Evolutionary conservation across 2,329 filamentous ascomycete species (phyloP).

Genomic region (Talaromyces amestolkiae): DNA sequence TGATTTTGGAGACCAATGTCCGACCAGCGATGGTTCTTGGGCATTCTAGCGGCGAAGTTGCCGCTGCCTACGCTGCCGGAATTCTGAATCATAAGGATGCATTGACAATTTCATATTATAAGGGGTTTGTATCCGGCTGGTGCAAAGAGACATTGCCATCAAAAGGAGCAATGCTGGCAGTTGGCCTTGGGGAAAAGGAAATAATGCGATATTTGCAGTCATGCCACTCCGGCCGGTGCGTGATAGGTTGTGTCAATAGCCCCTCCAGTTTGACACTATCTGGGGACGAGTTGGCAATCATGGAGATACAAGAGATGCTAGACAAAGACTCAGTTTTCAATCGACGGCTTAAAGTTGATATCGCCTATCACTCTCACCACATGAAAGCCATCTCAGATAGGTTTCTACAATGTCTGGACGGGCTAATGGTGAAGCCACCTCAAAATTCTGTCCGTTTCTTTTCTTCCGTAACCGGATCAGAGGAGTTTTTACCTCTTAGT

Average conservation of each 20-base stretch:
- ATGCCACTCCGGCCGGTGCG: conserved; percentile 16
- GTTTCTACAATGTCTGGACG: not conserved
- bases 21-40: conserved; percentile 36
- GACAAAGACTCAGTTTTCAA: conserved; percentile 32
- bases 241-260: conserved; percentile 36
- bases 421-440: not conserved
- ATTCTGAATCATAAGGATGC: conserved; percentile 24
- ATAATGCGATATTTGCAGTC: conserved; percentile 26
- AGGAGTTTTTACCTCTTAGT: conserved; percentile 15
- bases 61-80: conserved; percentile 47
- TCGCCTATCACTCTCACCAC: conserved; percentile 44
- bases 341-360: conserved; percentile 34
- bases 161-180: conserved; percentile 34
- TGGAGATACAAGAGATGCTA: conserved; percentile 25
- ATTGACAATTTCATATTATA: conserved; percentile 18
- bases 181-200: conserved; percentile 26
- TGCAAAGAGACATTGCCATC: not conserved
- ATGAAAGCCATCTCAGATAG: conserved; percentile 33
- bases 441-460: conserved; percentile 16
- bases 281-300: conserved; percentile 35
- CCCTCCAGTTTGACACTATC: conserved; percentile 40
- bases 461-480: conserved; percentile 14
- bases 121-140: not conserved
- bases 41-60: conserved; percentile 50
- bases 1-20: conserved; percentile 29